These are phyloP conservation scores for Rhodotorula sp. DNA, from an alignment of 1,284 basidiomycete species.

Conservation along the genomic window DNA sequence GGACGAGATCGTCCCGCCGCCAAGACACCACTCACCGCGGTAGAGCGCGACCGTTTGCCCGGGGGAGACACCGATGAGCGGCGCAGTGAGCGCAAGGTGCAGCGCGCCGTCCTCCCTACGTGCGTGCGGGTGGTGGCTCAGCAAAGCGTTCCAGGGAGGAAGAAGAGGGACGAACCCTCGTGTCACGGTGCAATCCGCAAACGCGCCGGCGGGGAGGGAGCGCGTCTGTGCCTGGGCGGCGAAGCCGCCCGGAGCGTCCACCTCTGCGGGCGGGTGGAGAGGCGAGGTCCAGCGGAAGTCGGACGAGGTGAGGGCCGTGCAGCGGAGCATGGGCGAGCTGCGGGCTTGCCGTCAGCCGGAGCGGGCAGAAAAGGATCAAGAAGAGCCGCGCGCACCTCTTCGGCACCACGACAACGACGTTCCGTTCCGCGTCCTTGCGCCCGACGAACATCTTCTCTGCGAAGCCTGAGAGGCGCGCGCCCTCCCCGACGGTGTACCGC, in stretches of 20 bases:
- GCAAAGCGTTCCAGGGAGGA: neutral
- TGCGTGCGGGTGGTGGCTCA: neutral
- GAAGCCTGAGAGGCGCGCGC: constrained; percentile 68
- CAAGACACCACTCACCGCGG: constrained; percentile 37
- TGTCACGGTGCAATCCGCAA: constrained; percentile 55
- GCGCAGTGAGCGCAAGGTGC: constrained; percentile 4
- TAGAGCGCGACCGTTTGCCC: constrained; percentile 42
- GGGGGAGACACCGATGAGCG: constrained; percentile 38
- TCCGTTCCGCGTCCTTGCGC: constrained; percentile 64
- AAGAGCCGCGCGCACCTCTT: constrained; percentile 62
- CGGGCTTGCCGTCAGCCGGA: constrained; percentile 4
- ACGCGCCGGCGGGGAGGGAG: constrained; percentile 65
- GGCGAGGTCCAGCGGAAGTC: constrained; percentile 77
- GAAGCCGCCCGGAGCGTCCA: constrained; percentile 57
- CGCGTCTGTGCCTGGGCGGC: constrained; percentile 66
- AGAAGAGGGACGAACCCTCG: constrained; percentile 49
- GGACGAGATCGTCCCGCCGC: constrained; percentile 39
- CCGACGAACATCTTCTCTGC: constrained; percentile 71
- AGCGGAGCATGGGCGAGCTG: constrained; percentile 62
- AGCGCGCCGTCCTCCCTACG: constrained; percentile 7
- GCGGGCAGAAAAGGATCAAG: neutral
- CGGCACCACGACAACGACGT: constrained; percentile 73
- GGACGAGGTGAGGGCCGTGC: constrained; percentile 55
- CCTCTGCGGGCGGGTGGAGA: constrained; percentile 58
- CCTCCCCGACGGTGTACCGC: constrained; percentile 85